Conservation (phyloP, 192 early-diverging fungal species). For the Coemansia sp. region DNA sequence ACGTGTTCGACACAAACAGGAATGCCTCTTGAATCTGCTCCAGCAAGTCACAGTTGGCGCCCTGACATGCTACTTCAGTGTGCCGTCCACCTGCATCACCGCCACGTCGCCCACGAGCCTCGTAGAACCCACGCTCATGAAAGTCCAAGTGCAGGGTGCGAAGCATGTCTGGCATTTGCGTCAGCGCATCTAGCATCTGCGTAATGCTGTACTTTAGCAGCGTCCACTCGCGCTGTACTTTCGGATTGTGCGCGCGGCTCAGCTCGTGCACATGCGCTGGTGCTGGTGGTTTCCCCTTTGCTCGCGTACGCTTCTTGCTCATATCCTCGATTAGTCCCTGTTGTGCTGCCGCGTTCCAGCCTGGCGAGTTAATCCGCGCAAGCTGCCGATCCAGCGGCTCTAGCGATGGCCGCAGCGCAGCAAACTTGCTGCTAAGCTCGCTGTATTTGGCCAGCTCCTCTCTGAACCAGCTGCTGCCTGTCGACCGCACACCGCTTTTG, state of each 20-base stretch:
- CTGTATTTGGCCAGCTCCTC: slow-evolving; percentile 12
- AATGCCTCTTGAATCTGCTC: slow-evolving; percentile 52
- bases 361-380: slow-evolving; percentile 24
- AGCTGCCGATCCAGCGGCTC: slow-evolving; percentile 30
- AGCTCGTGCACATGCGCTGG: slow-evolving; percentile 36
- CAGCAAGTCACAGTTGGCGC: slow-evolving; percentile 38
- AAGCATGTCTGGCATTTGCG: slow-evolving; percentile 51
- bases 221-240: slow-evolving; percentile 42
- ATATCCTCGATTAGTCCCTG: slow-evolving; percentile 13
- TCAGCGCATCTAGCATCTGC: slow-evolving; percentile 46
- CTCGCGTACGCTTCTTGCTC: background rate
- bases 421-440: slow-evolving; percentile 23
- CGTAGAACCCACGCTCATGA: slow-evolving; percentile 33
- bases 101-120: slow-evolving; percentile 7
- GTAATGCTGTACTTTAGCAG: slow-evolving; percentile 43
- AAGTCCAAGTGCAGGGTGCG: slow-evolving; percentile 43
- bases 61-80: slow-evolving; percentile 14
- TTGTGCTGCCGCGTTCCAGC: slow-evolving; percentile 8
- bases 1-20: slow-evolving; percentile 58
- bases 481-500: background rate
- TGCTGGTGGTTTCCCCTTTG: slow-evolving; percentile 5
- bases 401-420: slow-evolving; percentile 32
- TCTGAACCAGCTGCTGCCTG: slow-evolving; percentile 2
- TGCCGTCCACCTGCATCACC: background rate
- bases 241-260: slow-evolving; percentile 43